Percentiles rank a stretch among this genome's conserved stretches.
These are phyloP conservation scores for Calonectria pteridis DNA, from an alignment of 2,329 filamentous ascomycete species.

Conservation along the genomic window DNA sequence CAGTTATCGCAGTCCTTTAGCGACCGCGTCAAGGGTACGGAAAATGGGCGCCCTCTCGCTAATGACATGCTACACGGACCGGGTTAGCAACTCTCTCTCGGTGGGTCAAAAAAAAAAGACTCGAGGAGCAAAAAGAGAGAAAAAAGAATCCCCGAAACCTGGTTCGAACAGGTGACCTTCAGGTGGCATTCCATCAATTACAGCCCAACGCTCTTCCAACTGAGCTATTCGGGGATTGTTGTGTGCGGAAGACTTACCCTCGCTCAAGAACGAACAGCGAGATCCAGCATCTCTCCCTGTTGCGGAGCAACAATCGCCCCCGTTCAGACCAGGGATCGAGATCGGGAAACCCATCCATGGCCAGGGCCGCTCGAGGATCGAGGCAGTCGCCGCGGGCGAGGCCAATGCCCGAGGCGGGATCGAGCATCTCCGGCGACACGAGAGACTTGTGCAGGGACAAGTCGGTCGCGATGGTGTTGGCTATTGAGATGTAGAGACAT, in stretches of 20 bases:
- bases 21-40: conserved; percentile 74
- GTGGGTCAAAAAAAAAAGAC: background rate
- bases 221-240: conserved; percentile 11
- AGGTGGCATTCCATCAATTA: conserved; percentile 13
- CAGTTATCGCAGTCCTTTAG: conserved; percentile 77
- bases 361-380: conserved; percentile 73
- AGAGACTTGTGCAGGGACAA: conserved; percentile 78
- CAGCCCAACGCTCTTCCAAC: conserved; percentile 13
- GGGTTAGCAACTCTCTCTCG: background rate
- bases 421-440: conserved; percentile 63
- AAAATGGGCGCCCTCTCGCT: conserved; percentile 76
- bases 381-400: conserved; percentile 77
- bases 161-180: conserved; percentile 13
- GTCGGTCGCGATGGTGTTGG: conserved; percentile 77
- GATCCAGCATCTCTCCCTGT: conserved; percentile 78
- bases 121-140: background rate
- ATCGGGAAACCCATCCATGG: conserved; percentile 76
- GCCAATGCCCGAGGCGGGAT: conserved; percentile 56
- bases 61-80: conserved; percentile 67
- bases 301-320: conserved; percentile 71
- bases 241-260: conserved; percentile 58
- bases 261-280: conserved; percentile 79
- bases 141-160: conserved; percentile 10
- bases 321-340: conserved; percentile 71
- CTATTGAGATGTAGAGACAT: conserved; percentile 77